Percentiles rank a stretch among this genome's conserved stretches.
phyloP scores from a whole-genome alignment of 257 asterid species.

The Solanum chiquidenum region DNA sequence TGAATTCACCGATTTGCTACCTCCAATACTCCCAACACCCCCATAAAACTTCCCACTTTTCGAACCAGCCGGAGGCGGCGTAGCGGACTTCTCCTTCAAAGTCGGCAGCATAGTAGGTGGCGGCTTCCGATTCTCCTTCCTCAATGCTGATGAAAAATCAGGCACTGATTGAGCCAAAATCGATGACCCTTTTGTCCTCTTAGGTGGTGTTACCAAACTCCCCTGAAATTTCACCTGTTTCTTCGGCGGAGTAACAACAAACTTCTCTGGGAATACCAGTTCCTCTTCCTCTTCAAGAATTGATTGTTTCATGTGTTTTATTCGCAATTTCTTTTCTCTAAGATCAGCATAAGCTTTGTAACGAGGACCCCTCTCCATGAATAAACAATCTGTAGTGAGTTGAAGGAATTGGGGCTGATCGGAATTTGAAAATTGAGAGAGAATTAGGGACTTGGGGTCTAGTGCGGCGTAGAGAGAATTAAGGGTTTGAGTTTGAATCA shows the following conservation, averaged over 20 bases:
- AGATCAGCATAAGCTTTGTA: conserved; percentile 74
- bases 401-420: conserved; percentile 41
- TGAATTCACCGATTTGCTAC: conserved; percentile 65
- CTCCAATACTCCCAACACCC: conserved; percentile 22
- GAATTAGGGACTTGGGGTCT: conserved; percentile 45
- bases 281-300: conserved; percentile 5
- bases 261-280: not conserved
- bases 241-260: conserved; percentile 45
- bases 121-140: conserved; percentile 93
- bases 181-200: conserved; percentile 35
- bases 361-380: conserved; percentile 71
- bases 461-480: conserved; percentile 35
- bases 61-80: conserved; percentile 28
- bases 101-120: conserved; percentile 24
- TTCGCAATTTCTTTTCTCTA: conserved; percentile 45
- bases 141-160: conserved; percentile 60
- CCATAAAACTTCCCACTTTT: conserved; percentile 47
- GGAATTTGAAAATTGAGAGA: conserved; percentile 52
- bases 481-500: conserved; percentile 18
- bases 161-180: conserved; percentile 77
- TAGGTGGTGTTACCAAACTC: conserved; percentile 42
- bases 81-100: conserved; percentile 46
- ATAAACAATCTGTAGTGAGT: conserved; percentile 33
- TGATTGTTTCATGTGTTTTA: conserved; percentile 17
- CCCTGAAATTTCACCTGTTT: conserved; percentile 61